A percentile compares a stretch with the other conserved stretches of the same genome.
Evolutionary conservation across 306 rosid genomes (phyloP).

Genomic region (Gastrolobium bilobum): DNA sequence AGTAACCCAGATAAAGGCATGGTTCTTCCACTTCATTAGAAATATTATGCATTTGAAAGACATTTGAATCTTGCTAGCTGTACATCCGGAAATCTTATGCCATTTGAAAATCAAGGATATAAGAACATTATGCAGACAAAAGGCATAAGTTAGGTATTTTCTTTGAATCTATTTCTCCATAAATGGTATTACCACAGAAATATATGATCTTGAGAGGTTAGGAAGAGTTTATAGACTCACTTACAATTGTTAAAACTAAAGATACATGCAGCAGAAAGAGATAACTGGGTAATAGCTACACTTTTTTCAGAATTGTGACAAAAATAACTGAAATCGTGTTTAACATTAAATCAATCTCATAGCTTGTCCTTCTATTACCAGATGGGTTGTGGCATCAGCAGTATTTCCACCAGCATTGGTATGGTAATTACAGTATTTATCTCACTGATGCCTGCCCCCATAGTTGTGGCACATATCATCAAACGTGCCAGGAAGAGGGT

Average conservation of each 20-base stretch:
- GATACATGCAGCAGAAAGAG: not conserved
- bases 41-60: too few relatives aligned
- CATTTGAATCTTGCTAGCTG: slow-evolving; percentile 4
- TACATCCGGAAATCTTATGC: not conserved
- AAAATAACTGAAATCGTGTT: slow-evolving; percentile 1
- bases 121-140: not conserved
- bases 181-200: not conserved
- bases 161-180: not conserved
- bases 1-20: not conserved
- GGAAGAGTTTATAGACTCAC: not conserved
- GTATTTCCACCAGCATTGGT: slow-evolving; percentile 57
- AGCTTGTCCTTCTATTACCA: slow-evolving; percentile 39
- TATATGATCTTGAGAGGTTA: not conserved
- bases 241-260: slow-evolving; percentile 4
- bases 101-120: slow-evolving; percentile 22
- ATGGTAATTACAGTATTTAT: slow-evolving; percentile 71
- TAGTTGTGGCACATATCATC: slow-evolving; percentile 79
- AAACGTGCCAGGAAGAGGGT: slow-evolving; percentile 76
- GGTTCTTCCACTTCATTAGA: too few relatives aligned
- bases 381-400: slow-evolving; percentile 59
- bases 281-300: slow-evolving; percentile 8
- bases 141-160: not conserved
- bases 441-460: slow-evolving; percentile 75
- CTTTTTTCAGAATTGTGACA: slow-evolving; percentile 4
- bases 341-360: slow-evolving; percentile 43